Evolutionary conservation across 2,329 filamentous ascomycete genomes (phyloP).

Genomic region (Chrysosporium keratinophilum): DNA sequence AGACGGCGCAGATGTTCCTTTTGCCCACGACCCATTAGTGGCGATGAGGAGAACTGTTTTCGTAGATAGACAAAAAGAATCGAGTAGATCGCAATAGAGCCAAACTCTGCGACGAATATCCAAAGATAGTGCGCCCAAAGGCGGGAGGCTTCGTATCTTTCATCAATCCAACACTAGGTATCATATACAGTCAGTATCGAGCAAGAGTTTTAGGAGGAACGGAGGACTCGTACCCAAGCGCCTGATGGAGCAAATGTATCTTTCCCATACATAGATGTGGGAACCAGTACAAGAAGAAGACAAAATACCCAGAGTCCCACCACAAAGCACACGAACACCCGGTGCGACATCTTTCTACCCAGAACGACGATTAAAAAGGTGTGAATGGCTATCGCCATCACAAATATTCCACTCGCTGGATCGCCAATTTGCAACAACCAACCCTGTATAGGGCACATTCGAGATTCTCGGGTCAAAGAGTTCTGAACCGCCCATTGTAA

Average conservation of each 20-base stretch:
- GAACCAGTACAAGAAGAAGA: conserved; percentile 38
- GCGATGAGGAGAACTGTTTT: conserved; percentile 33
- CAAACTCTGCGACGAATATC: conserved; percentile 46
- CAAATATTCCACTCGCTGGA: conserved; percentile 43
- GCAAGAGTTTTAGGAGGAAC: not conserved
- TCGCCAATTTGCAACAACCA: conserved; percentile 46
- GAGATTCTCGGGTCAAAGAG: conserved; percentile 36
- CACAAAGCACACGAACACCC: conserved; percentile 37
- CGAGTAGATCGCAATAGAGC: conserved; percentile 41
- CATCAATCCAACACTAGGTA: conserved; percentile 43
- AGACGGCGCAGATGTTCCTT: conserved; percentile 31
- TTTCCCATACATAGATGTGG: conserved; percentile 34
- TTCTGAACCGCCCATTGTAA: conserved; percentile 39
- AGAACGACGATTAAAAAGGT: conserved; percentile 43
- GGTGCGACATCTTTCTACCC: conserved; percentile 38
- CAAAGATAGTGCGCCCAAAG: conserved; percentile 46
- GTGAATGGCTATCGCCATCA: conserved; percentile 46
- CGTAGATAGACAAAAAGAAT: conserved; percentile 42
- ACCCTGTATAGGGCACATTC: conserved; percentile 42
- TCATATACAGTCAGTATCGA: not conserved
- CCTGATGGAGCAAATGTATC: conserved; percentile 41
- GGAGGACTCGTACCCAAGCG: conserved; percentile 37
- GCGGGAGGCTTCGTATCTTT: conserved; percentile 35
- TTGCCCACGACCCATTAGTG: conserved; percentile 29
- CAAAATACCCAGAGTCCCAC: conserved; percentile 39